Conservation (phyloP, 176 grass and related monocot species). For the Puccinellia tenuiflora region DNA sequence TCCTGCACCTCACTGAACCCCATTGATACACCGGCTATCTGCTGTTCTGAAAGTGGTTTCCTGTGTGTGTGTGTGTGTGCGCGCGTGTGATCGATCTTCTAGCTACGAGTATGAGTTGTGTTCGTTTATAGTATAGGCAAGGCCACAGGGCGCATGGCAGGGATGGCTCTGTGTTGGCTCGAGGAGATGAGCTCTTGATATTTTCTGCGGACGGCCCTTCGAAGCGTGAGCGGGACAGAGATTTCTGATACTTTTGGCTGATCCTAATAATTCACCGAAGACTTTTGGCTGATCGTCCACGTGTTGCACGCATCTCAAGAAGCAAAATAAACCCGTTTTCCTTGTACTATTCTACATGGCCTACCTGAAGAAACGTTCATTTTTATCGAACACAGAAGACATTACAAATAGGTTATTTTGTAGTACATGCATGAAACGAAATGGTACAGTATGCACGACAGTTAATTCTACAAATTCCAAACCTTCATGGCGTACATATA, state of each 20-base stretch:
- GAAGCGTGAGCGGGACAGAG: background rate
- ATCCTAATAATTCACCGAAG: background rate
- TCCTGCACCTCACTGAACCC: conserved; percentile 65
- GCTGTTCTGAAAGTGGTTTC: background rate
- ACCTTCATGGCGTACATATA: too few relatives aligned
- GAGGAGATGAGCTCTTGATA: background rate
- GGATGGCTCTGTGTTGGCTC: background rate
- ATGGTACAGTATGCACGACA: too few relatives aligned
- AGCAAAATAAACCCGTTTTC: background rate
- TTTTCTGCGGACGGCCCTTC: conserved; percentile 5
- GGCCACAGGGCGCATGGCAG: background rate
- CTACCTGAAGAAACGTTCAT: background rate
- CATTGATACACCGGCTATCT: conserved; percentile 10
- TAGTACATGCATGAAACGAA: too few relatives aligned
- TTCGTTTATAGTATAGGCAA: conserved; percentile 19
- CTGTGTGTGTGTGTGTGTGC: too few relatives aligned
- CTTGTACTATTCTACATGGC: too few relatives aligned
- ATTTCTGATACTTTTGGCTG: background rate
- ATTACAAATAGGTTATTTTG: background rate
- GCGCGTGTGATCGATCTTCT: background rate
- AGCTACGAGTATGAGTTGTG: background rate
- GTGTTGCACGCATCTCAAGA: background rate
- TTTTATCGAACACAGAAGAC: background rate
- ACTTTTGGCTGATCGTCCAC: background rate
- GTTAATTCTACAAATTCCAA: too few relatives aligned